Base-by-base conservation (phyloP, 768 basidiomycete species). In the Suillus decipiens region DNA sequence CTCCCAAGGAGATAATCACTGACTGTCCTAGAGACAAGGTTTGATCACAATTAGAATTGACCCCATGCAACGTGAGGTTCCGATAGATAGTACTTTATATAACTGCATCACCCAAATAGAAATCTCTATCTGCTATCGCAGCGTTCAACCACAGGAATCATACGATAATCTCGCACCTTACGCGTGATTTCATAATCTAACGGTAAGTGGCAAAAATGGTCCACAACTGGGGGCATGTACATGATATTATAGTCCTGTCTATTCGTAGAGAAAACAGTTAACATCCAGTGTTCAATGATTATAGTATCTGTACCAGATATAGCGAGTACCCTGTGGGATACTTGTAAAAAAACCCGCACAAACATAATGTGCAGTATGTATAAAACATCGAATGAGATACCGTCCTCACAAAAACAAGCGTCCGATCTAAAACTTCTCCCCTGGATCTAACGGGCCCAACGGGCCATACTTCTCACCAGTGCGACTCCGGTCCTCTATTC, bases 381-480 rank as follows among this genome's bases (percentile, higher is more conserved):
- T 63, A 65, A 67, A 69, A 70, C 71, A 56, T 24, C 15, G 28
- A 57, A 57, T 64, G 67, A 55, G 61, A 66, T 62, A 68, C 67
- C 67, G 72, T 71, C 55, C 70, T 57, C 39, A 39, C 17, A 39
- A 39, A 57, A 39, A 39, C 33, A 56, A 56, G 37, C 10, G 56
- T 57, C 56, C 56, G 3, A 11, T 41, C 76, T 73, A 87, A 75
- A 84, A 81, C 72, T 75, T 82, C 60, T 82, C 79, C 59, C 84
- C 78, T 37, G 87, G 87, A 73, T 86, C 87, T 62, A 89, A 73
- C 50, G 87, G 87, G 61, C 87, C 84, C 51, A 84, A 72, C 0
- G 83, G 83, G 41, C 83, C 84, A 60, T 84, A 84, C 45, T 73
- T 72, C 54, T 76, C 72, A 60, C 68, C 70, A 12, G 69, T 66